Conservation (phyloP, 345 rosid genomes). For the Melastoma malabathricum region DNA sequence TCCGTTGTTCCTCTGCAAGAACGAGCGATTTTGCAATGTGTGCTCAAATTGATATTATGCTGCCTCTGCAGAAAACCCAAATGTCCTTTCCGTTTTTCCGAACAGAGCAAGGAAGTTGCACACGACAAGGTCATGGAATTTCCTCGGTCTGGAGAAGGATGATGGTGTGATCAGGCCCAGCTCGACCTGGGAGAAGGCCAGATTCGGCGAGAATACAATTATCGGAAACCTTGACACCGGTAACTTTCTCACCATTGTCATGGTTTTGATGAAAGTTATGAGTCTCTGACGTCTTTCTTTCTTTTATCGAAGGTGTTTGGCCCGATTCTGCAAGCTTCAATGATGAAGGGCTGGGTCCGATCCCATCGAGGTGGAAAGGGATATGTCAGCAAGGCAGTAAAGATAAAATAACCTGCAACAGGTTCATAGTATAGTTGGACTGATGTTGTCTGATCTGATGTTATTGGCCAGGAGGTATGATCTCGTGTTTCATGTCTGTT, state of each 20-base stretch:
- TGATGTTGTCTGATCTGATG: neutral
- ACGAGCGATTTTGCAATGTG: too few species aligned
- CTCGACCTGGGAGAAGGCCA: conserved; percentile 20
- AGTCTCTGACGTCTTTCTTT: too few species aligned
- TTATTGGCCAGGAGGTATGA: neutral
- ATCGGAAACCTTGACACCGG: conserved; percentile 32
- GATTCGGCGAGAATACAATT: conserved; percentile 26
- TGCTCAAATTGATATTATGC: too few species aligned
- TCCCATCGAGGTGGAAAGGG: conserved; percentile 17
- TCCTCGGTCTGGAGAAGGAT: conserved; percentile 15
- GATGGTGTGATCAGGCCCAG: conserved; percentile 7
- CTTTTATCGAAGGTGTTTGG: conserved; percentile 11
- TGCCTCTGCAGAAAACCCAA: conserved; percentile 14
- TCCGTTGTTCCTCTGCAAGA: too few species aligned
- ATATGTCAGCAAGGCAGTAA: conserved; percentile 3
- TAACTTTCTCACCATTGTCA: conserved; percentile 1
- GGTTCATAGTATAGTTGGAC: conserved; percentile 1
- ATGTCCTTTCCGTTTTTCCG: conserved; percentile 19
- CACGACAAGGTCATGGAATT: conserved; percentile 25
- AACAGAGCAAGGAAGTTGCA: conserved; percentile 16
- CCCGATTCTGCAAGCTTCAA: conserved; percentile 21
- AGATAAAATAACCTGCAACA: conserved; percentile 7
- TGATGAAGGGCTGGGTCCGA: conserved; percentile 10
- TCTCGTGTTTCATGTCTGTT: neutral
- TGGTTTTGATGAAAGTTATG: too few species aligned